Evolutionary conservation across 208 protist species (phyloP).

Genomic region (Trypanosoma congolense): DNA sequence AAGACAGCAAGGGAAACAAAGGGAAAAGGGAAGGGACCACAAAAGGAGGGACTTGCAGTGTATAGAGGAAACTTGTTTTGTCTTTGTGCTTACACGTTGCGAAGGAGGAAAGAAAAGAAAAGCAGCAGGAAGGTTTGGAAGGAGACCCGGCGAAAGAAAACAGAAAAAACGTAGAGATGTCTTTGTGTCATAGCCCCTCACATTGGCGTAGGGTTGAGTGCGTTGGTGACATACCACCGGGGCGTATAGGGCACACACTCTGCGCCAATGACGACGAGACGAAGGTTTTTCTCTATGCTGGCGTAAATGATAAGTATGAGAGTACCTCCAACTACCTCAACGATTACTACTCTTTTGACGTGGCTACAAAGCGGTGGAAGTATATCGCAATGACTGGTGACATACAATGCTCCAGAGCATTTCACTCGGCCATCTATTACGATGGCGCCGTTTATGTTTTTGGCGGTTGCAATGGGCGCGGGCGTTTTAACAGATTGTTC

Average conservation of each 20-base stretch:
- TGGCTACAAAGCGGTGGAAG: slow-evolving; percentile 58
- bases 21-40: too few relatives aligned
- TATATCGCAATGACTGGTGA: slow-evolving; percentile 51
- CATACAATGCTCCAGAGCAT: slow-evolving; percentile 68
- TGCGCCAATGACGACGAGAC: slow-evolving; percentile 56
- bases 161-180: slow-evolving; percentile 12
- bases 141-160: not conserved
- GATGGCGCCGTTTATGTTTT: slow-evolving; percentile 70
- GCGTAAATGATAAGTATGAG: slow-evolving; percentile 77
- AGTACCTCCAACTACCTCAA: slow-evolving; percentile 76
- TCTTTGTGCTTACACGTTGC: too few relatives aligned
- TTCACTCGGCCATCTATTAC: slow-evolving; percentile 82
- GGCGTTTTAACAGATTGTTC: slow-evolving; percentile 84
- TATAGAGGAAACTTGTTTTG: too few relatives aligned
- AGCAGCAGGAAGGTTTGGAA: not conserved
- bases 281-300: slow-evolving; percentile 84
- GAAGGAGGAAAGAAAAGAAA: not conserved
- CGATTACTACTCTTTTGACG: slow-evolving; percentile 78
- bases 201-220: slow-evolving; percentile 52
- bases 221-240: slow-evolving; percentile 41
- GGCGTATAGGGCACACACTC: slow-evolving; percentile 84
- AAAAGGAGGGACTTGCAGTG: too few relatives aligned
- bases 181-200: slow-evolving; percentile 12
- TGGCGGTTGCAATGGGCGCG: slow-evolving; percentile 81
- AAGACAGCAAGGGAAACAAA: too few relatives aligned